These are phyloP conservation scores for Ceratobasidium sp. DNA, from an alignment of 1,284 basidiomycete genomes.

Conservation along the genomic window DNA sequence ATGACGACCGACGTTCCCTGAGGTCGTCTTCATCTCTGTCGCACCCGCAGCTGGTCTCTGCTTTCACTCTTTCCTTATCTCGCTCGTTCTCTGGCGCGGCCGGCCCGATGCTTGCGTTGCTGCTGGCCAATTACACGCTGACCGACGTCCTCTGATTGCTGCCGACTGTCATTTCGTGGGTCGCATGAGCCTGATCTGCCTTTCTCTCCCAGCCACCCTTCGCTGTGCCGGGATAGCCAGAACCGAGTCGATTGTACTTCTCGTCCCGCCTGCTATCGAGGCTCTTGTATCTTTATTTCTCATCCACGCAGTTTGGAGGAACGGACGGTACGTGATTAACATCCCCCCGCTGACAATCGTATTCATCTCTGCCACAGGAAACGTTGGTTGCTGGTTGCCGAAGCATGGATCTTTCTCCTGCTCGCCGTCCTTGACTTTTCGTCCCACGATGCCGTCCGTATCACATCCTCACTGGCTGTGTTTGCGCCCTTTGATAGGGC, in stretches of 20 bases:
- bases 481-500: conserved; percentile 63
- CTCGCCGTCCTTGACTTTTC: conserved; percentile 73
- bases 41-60: conserved; percentile 34
- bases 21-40: conserved; percentile 17
- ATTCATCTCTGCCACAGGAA: conserved; percentile 57
- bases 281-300: conserved; percentile 69
- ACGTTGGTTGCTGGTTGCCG: conserved; percentile 70
- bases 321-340: conserved; percentile 65
- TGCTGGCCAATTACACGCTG: conserved; percentile 14
- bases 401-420: conserved; percentile 71
- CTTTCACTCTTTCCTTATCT: conserved; percentile 31
- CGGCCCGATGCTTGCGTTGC: conserved; percentile 40
- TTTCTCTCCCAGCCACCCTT: conserved; percentile 76
- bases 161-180: neutral
- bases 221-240: conserved; percentile 72
- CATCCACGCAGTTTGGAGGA: conserved; percentile 65
- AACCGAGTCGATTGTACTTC: conserved; percentile 65
- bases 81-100: conserved; percentile 30
- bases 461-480: conserved; percentile 58
- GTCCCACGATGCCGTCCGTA: conserved; percentile 65
- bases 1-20: conserved; percentile 35
- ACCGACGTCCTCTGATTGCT: conserved; percentile 4
- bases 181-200: conserved; percentile 66
- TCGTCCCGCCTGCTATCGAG: conserved; percentile 75
- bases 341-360: conserved; percentile 31